Evolutionary conservation across 208 protist genomes (phyloP).

Genomic region (Trypanosoma grayi): DNA sequence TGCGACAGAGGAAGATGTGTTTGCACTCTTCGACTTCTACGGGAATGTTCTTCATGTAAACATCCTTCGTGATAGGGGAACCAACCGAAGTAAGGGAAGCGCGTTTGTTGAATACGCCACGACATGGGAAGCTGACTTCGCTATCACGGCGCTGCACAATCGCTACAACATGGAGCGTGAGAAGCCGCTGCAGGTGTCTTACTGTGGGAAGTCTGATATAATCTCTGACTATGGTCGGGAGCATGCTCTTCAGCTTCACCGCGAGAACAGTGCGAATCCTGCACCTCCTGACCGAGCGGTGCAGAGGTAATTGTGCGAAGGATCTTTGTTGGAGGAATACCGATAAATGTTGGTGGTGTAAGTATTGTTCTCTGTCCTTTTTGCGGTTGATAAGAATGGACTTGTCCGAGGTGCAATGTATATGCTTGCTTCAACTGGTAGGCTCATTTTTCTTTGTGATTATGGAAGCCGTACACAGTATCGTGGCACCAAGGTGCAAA

Average conservation of each 20-base stretch:
- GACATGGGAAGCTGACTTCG: conserved; percentile 71
- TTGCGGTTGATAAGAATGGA: too few species aligned
- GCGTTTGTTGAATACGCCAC: conserved; percentile 72
- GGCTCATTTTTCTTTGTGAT: too few species aligned
- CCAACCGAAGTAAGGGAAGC: conserved; percentile 40
- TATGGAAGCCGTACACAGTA: too few species aligned
- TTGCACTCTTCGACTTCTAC: conserved; percentile 72
- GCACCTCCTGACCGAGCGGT: neutral
- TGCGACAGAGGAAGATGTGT: conserved; percentile 57
- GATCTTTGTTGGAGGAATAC: neutral
- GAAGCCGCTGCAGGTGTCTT: conserved; percentile 75
- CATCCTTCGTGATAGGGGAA: conserved; percentile 49
- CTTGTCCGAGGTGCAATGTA: too few species aligned
- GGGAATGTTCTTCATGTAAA: conserved; percentile 68
- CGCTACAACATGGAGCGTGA: conserved; percentile 72
- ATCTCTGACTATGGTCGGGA: conserved; percentile 67
- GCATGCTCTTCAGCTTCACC: conserved; percentile 49
- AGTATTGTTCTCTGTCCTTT: too few species aligned
- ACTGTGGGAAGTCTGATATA: conserved; percentile 53
- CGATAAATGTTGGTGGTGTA: neutral
- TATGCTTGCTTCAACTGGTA: too few species aligned
- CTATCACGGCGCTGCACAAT: conserved; percentile 62
- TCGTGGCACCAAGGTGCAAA: too few species aligned
- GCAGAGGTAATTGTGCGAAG: neutral
- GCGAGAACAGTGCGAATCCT: conserved; percentile 61